Evolutionary conservation across 129 eudicot genomes (phyloP).

Genomic region (Kitagawia praeruptora): DNA sequence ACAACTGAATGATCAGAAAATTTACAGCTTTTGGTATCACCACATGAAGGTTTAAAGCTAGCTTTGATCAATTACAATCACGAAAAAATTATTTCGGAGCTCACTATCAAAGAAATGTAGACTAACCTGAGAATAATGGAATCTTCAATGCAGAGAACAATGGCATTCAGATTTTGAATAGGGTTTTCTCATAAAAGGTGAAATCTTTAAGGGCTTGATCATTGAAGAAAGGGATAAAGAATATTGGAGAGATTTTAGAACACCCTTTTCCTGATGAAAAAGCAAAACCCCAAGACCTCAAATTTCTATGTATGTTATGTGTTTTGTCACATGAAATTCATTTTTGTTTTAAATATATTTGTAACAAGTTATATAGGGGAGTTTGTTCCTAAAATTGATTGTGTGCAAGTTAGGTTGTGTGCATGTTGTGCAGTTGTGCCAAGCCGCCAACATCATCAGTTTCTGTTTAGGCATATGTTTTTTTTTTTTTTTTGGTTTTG

Average conservation of each 20-base stretch:
- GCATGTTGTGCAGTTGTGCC: no score
- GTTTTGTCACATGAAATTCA: no score
- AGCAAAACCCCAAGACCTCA: background rate
- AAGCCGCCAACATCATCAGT: background rate
- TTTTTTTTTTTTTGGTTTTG: no score
- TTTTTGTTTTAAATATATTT: no score
- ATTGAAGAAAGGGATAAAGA: background rate
- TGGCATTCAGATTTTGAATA: background rate
- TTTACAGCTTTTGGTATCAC: background rate
- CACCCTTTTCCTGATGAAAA: background rate
- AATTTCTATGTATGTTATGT: background rate
- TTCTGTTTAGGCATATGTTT: no score
- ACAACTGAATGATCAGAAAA: background rate
- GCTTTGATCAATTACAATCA: background rate
- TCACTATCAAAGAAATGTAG: background rate
- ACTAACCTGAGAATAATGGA: background rate
- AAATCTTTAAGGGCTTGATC: no score
- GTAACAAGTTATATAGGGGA: background rate
- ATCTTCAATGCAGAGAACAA: background rate
- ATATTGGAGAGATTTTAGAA: background rate
- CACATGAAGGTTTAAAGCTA: background rate
- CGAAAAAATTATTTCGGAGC: background rate
- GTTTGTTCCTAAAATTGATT: background rate
- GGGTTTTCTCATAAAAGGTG: background rate
- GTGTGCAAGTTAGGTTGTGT: background rate